Evolutionary conservation across 495 filamentous ascomycete genomes (phyloP).

Genomic region (Lineolata rhizophorae): DNA sequence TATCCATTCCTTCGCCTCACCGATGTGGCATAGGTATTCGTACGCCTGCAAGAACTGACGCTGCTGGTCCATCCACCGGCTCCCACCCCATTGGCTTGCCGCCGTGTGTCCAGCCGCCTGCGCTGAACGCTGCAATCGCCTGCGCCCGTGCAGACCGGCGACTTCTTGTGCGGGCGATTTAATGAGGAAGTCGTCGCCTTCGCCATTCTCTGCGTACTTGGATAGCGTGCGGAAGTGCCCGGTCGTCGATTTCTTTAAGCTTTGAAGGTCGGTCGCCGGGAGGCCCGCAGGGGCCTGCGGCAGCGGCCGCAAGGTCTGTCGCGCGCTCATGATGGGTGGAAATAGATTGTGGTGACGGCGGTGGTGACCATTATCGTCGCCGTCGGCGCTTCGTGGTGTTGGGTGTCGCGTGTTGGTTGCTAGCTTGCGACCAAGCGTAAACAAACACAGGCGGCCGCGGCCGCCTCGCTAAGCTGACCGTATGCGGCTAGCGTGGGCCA

Average conservation of each 20-base stretch:
- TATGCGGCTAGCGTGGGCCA: no score
- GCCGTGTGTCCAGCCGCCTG: conserved; percentile 24
- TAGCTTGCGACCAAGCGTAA: no score
- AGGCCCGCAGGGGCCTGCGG: no score
- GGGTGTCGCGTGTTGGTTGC: no score
- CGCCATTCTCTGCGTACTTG: conserved; percentile 52
- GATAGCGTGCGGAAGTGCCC: conserved; percentile 78
- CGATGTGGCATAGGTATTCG: conserved; percentile 97
- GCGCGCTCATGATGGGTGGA: no score
- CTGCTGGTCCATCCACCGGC: conserved; percentile 98
- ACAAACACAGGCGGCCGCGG: no score
- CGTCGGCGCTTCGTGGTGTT: no score
- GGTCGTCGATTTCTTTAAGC: conserved; percentile 63
- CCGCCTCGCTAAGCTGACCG: no score
- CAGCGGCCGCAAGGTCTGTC: no score
- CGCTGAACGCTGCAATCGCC: conserved; percentile 56
- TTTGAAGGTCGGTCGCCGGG: conserved; percentile 58
- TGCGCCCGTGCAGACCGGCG: conserved; percentile 61
- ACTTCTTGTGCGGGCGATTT: conserved; percentile 58
- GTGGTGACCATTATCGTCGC: no score
- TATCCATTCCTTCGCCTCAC: conserved; percentile 98
- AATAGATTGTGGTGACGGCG: no score
- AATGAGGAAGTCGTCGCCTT: conserved; percentile 59
- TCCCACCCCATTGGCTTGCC: conserved; percentile 44
- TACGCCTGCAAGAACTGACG: conserved; percentile 93